Percentiles rank a stretch among this genome's conserved stretches.
phyloP scores from a whole-genome alignment of 2,329 filamentous ascomycete species.

The Leptographium procerum region DNA sequence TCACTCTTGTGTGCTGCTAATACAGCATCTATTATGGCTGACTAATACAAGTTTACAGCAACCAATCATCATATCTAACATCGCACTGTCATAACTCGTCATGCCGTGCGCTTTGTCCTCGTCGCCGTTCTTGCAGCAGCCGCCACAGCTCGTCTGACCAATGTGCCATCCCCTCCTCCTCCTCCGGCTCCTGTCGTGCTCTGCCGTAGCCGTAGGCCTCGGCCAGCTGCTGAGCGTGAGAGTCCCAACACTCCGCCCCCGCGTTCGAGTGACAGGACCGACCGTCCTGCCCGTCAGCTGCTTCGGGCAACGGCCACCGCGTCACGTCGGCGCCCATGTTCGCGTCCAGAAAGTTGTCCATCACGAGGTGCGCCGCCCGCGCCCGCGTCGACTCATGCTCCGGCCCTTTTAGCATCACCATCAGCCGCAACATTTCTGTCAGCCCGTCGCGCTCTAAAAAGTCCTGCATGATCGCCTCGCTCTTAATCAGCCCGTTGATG shows the following conservation, averaged over 20 bases:
- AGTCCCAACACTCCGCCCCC: constrained; percentile 42
- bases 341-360: constrained; percentile 56
- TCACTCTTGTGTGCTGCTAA: too few relatives aligned
- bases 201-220: constrained; percentile 23
- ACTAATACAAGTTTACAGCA: not conserved
- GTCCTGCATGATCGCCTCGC: constrained; percentile 36
- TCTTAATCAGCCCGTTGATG: constrained; percentile 46
- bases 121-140: constrained; percentile 1
- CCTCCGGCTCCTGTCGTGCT: not conserved
- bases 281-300: constrained; percentile 11
- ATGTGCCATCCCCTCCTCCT: not conserved
- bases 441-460: constrained; percentile 46
- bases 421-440: constrained; percentile 39
- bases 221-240: constrained; percentile 31
- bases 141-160: constrained; percentile 11
- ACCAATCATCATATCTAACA: not conserved
- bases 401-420: constrained; percentile 28
- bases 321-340: constrained; percentile 48
- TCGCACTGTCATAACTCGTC: constrained; percentile 4
- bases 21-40: too few relatives aligned
- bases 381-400: constrained; percentile 39
- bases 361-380: constrained; percentile 45
- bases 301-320: constrained; percentile 35
- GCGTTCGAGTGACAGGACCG: constrained; percentile 11
- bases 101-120: constrained; percentile 4